Evolutionary conservation across 2,329 filamentous ascomycete genomes (phyloP).

Genomic region (Nothophoma quercina): DNA sequence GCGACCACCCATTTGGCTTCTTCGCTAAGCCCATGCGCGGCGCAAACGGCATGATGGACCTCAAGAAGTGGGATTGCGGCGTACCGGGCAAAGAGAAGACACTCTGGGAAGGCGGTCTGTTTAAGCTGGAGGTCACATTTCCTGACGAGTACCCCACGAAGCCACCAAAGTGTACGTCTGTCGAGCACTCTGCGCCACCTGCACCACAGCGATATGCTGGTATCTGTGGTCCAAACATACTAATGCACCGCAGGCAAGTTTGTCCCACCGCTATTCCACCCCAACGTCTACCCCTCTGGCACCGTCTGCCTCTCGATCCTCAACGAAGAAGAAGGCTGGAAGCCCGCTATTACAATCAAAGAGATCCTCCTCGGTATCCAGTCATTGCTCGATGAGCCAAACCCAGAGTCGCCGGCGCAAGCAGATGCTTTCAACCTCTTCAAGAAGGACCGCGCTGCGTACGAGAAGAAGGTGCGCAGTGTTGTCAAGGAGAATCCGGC

Average conservation of each 20-base stretch:
- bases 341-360: slow-evolving; percentile 97
- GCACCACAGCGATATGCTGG: background rate
- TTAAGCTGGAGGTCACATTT: slow-evolving; percentile 92
- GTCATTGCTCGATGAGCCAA: slow-evolving; percentile 93
- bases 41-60: slow-evolving; percentile 80
- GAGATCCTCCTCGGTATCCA: slow-evolving; percentile 97
- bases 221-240: background rate
- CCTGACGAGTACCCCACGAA: slow-evolving; percentile 99
- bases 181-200: background rate
- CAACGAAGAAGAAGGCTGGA: slow-evolving; percentile 99
- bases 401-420: slow-evolving; percentile 95
- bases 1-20: slow-evolving; percentile 97
- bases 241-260: slow-evolving; percentile 81
- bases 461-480: slow-evolving; percentile 85
- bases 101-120: slow-evolving; percentile 95
- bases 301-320: slow-evolving; percentile 97
- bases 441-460: slow-evolving; percentile 86
- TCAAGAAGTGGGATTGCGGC: slow-evolving; percentile 96
- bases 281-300: slow-evolving; percentile 97
- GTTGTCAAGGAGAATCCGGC: slow-evolving; percentile 91
- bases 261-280: slow-evolving; percentile 92
- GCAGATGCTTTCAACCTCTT: slow-evolving; percentile 97
- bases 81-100: slow-evolving; percentile 97
- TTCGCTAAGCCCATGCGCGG: slow-evolving; percentile 88
- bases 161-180: slow-evolving; percentile 90